Evolutionary conservation across 306 rosid species (phyloP), one percentile per base, ranked within the genome.

Genomic region (Styphnolobium japonicum): DNA sequence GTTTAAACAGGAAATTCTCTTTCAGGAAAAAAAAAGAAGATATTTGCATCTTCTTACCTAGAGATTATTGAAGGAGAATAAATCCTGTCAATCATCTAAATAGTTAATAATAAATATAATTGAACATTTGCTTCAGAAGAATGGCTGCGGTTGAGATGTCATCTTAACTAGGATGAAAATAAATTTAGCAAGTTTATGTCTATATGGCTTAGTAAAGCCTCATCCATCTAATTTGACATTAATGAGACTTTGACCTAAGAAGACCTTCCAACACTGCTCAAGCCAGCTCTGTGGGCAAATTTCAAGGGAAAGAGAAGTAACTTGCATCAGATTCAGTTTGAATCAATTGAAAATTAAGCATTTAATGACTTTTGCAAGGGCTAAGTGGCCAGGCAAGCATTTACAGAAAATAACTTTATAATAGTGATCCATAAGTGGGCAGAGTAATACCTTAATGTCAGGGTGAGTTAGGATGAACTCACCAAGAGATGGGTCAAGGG

Each of bases 401-500:
- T 46, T 56, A 11, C 33, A 43, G 9, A 25, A 51, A 64, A 64
- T 7, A 63, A 45, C n/a, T 48, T 19, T 56, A 21, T 57, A 25
- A 33, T 25, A 51, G 65, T 61, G 52, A 68, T 27, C 7, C 46
- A 16, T 43, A 58, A 40, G 70, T 67, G 37, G 29, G 53, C 14
- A 60, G 71, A 70, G 62, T 46, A 72, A 67, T 86, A 95, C 98
- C 98, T 92, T 89, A 79, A 95, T 90, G 77, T 90, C 88, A 55
- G 98, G 98, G 88, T 95, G 98, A 72, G 97, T 95, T 63, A 95
- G 85, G 79, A 95, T 95, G 89, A 95, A 95, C 85, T 92, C 98
- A 40, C 98, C 97, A 67, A 92, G 98, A 77, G 97, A 95, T 56
- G 98, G 98, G 78, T 92, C 98, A 58, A 95, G 97, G 15, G 98